Conservation (phyloP, 176 grass and related monocot genomes). For the Oropetium thomaeum region DNA sequence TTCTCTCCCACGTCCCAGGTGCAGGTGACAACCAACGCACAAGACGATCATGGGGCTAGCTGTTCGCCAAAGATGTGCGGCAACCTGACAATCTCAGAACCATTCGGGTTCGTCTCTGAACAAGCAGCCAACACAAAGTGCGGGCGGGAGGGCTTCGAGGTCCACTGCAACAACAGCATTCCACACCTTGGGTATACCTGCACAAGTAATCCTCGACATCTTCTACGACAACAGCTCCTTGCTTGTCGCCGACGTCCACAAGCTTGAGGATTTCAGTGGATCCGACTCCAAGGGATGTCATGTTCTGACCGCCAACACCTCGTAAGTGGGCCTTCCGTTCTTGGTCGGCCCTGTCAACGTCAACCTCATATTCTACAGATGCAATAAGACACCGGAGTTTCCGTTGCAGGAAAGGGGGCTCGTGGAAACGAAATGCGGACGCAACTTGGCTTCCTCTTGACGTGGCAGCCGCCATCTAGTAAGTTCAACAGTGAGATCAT, state of each 20-base stretch:
- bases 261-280: conserved; percentile 1
- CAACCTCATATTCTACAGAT: conserved; percentile 35
- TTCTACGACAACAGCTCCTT: conserved; percentile 20
- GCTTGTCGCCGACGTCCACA: conserved; percentile 5
- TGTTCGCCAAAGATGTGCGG: conserved; percentile 20
- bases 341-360: conserved; percentile 7
- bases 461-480: neutral
- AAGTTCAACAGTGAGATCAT: neutral
- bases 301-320: neutral
- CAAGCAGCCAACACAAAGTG: conserved; percentile 9
- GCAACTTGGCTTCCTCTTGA: conserved; percentile 29
- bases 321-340: conserved; percentile 1
- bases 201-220: conserved; percentile 28
- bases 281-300: neutral
- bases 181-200: neutral
- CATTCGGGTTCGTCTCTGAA: conserved; percentile 23
- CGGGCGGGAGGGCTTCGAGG: neutral
- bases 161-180: conserved; percentile 19
- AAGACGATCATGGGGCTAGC: neutral
- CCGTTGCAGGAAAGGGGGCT: neutral
- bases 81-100: conserved; percentile 18
- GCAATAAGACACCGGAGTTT: neutral
- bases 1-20: too few species aligned
- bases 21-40: neutral
- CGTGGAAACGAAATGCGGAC: conserved; percentile 8